phyloP scores from a whole-genome alignment of 345 rosid species.

The Garcia nutans region DNA sequence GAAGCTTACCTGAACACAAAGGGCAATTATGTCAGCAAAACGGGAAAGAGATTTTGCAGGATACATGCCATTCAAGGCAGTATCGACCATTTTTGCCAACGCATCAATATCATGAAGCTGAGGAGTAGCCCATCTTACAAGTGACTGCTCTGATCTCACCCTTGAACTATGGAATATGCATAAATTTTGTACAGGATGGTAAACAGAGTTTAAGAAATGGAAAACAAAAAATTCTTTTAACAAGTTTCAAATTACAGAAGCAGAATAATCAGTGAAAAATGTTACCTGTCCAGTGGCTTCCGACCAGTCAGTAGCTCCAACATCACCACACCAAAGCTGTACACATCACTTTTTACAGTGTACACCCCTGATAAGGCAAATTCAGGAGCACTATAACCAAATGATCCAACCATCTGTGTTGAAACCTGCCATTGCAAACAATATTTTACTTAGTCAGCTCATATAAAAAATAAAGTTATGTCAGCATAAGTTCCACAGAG shows the following conservation, averaged over 20 bases:
- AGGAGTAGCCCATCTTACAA: constrained; percentile 99
- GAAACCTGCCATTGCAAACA: constrained; percentile 58
- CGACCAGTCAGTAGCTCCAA: constrained; percentile 95
- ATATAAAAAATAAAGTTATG: not conserved
- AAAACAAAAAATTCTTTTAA: not conserved
- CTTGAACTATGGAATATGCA: constrained; percentile 57
- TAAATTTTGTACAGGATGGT: not conserved
- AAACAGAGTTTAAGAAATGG: not conserved
- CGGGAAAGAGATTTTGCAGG: constrained; percentile 98
- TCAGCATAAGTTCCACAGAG: not conserved
- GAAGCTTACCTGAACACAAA: constrained; percentile 84
- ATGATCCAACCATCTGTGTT: constrained; percentile 91
- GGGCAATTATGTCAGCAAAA: constrained; percentile 94
- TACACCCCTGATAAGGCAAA: constrained; percentile 93
- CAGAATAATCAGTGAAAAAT: not conserved
- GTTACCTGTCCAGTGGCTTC: constrained; percentile 94
- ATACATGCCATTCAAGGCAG: constrained; percentile 89
- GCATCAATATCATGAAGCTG: constrained; percentile 98
- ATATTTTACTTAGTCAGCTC: not conserved
- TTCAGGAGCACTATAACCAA: constrained; percentile 99
- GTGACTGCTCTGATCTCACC: constrained; percentile 86
- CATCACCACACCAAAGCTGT: constrained; percentile 99
- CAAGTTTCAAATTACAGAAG: not conserved
- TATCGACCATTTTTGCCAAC: constrained; percentile 96
- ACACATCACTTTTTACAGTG: constrained; percentile 95